Conservation (phyloP, 257 asterid species). For the Solanum corneliomulleri region DNA sequence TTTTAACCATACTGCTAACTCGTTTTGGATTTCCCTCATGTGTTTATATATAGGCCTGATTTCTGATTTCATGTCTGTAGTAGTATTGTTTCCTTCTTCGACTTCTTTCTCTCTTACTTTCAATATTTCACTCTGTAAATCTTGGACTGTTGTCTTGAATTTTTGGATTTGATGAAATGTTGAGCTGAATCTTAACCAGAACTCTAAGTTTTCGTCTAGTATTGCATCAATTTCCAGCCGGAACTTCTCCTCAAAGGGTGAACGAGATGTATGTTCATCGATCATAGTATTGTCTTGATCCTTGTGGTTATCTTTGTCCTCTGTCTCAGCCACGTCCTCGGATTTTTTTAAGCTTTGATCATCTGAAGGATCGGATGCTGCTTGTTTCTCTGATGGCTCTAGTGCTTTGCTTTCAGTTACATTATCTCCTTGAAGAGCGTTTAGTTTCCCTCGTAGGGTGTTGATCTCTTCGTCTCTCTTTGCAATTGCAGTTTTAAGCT, state of each 20-base stretch:
- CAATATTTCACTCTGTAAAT: slow-evolving; percentile 26
- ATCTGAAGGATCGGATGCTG: background rate
- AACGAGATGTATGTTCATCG: slow-evolving; percentile 11
- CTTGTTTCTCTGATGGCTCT: background rate
- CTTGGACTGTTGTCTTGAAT: slow-evolving; percentile 40
- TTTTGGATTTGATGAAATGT: slow-evolving; percentile 42
- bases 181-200: slow-evolving; percentile 61
- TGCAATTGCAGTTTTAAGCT: slow-evolving; percentile 38
- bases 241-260: slow-evolving; percentile 36
- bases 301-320: background rate
- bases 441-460: slow-evolving; percentile 27
- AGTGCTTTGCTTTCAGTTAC: background rate
- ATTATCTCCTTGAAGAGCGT: slow-evolving; percentile 8
- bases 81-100: slow-evolving; percentile 5
- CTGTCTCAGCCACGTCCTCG: background rate
- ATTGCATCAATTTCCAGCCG: slow-evolving; percentile 35
- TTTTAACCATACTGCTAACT: slow-evolving; percentile 32
- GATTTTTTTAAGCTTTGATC: background rate
- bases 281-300: slow-evolving; percentile 4
- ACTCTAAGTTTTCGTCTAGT: slow-evolving; percentile 40
- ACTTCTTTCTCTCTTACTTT: slow-evolving; percentile 21
- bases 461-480: slow-evolving; percentile 67
- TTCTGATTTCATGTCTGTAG: slow-evolving; percentile 27
- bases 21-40: slow-evolving; percentile 35
- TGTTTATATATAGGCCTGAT: slow-evolving; percentile 43